Conservation (phyloP, 1,284 basidiomycete species). For the Fomitopsis betulina region DNA sequence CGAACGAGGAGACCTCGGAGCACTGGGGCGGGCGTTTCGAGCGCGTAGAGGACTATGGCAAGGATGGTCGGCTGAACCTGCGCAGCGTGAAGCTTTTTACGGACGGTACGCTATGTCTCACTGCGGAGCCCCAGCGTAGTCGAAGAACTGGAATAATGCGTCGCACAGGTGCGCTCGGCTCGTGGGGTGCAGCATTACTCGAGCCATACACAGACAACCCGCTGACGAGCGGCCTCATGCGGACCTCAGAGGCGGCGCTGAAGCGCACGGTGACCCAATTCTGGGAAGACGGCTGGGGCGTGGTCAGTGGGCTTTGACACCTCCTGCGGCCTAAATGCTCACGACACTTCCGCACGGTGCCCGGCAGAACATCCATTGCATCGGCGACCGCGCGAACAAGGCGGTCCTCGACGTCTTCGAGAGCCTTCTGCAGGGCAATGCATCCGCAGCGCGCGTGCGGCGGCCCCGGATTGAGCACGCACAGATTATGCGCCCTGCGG, state of each 20-base stretch:
- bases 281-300: constrained; percentile 66
- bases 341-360: not conserved
- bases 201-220: constrained; percentile 83
- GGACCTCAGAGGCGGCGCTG: constrained; percentile 49
- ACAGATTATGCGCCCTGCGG: constrained; percentile 74
- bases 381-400: constrained; percentile 87
- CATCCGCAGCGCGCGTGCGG: constrained; percentile 32
- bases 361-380: constrained; percentile 82
- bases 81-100: constrained; percentile 81
- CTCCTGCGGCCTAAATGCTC: not conserved
- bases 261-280: constrained; percentile 54
- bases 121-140: not conserved
- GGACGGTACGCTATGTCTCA: constrained; percentile 47
- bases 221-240: constrained; percentile 65
- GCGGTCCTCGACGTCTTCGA: constrained; percentile 81
- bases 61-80: constrained; percentile 61
- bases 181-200: constrained; percentile 86
- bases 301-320: constrained; percentile 42
- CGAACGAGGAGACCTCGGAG: constrained; percentile 45
- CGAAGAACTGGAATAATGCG: not conserved
- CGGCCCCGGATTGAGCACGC: constrained; percentile 87
- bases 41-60: constrained; percentile 57
- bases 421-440: constrained; percentile 31
- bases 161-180: constrained; percentile 74
- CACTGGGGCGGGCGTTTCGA: constrained; percentile 68